Base-by-base conservation (phyloP, 1,284 basidiomycete genomes). In the Cryptococcus sp. region DNA sequence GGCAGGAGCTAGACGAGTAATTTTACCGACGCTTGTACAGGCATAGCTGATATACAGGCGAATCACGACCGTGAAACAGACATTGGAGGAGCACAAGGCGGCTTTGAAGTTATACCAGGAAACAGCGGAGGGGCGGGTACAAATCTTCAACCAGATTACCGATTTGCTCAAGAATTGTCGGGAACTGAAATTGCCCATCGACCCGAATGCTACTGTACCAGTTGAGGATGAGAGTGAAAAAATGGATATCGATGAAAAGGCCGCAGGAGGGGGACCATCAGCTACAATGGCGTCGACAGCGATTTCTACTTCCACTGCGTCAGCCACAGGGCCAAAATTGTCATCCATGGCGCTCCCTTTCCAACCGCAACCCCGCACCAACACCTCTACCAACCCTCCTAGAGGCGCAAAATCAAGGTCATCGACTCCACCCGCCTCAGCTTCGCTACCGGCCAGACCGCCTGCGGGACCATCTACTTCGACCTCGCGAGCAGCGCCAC, bases 1-100 rank as follows among this genome's bases (percentile, higher is more conserved):
- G 66, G 40, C 52, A 52, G 11, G 65, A 72, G 50, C 62, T 73
- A 2, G 64, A 69, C 16, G 69, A 64, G 71, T 73, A 51, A 60
- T 69, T 66, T 3, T 16, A 19, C 19, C 11, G 16, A 34, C 25
- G 22, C 2, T 23, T 28, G 31, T n/a, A 18, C 34, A 18, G 39
- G 19, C 32, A 5, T 28, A 18, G 9, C 3, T 25, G 23, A n/a
- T 14, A 4, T n/a, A 0, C 46, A 73, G 70, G 19, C 62, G 69
- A 54, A 70, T 73, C 11, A 39, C 51, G 10, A 45, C 52, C 1
- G 56, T 73, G 10, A 44, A 64, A 42, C 34, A 53, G 1, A 59
- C 63, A 9, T 52, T 72, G 14, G 61, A 57, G 21, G 63, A 67
- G 13, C 69, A 72, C 40, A 54, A 57, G n/a, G 28, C 59, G 4